Evolutionary conservation across 768 basidiomycete species (phyloP), one percentile per base, ranked within the genome.

Genomic region (Sporobolomyces roseus): DNA sequence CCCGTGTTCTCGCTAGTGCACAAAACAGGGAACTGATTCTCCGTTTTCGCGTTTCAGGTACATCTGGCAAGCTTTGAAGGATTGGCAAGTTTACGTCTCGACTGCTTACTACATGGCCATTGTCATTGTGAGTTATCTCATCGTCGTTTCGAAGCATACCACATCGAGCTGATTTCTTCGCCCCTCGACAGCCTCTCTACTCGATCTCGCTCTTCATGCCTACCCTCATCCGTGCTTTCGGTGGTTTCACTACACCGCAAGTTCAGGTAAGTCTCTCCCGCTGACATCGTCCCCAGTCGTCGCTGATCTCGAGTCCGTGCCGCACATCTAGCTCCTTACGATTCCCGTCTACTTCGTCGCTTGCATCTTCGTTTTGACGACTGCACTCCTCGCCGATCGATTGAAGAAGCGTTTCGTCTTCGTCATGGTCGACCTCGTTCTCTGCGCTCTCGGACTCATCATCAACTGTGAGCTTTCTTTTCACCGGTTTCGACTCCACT

Each of bases 301-400:
- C 10, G 17, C 10, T 2, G 59, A 61, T n/a, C 17, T 14, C 16
- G 38, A 5, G 10, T 21, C 27, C 49, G 5, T 50, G 6, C 46
- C 25, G 4, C 10, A 27, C 17, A 27, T 21, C 21, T 21, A 70
- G 72, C 72, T 75, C 29, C 55, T 75, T 16, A 71, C 72, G 3
- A 71, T 75, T 2, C 75, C 73, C 9, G 66, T 73, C 51, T 75
- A 74, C 45, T 48, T 63, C 19, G 54, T 66, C 48, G 74, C 74
- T 0, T 74, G 61, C 60, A 30, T 67, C 36, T 75, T 67, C 52
- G 75, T 75, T 2, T 33, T 74, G 12, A 36, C 1, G 2, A 25
- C 41, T 9, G 60, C 51, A 1, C 48, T 74, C 55, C 23, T 64
- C 5, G 69, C 73, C 19, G 74, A 75, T 63, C 43, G 54, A 29